Evolutionary conservation across 345 rosid species (phyloP).

Genomic region (Hypericum perforatum): DNA sequence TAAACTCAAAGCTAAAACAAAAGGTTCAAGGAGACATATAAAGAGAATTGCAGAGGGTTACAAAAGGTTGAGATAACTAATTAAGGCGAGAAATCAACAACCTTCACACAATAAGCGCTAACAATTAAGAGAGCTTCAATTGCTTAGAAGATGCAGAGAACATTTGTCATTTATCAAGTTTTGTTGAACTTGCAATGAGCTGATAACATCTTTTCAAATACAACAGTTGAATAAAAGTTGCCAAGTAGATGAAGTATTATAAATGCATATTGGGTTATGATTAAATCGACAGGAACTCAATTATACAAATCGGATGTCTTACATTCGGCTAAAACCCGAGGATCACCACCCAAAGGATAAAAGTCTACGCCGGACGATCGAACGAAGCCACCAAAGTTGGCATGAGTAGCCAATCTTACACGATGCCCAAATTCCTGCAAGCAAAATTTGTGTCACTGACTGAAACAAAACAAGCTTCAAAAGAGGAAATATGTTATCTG

Average conservation of each 20-base stretch:
- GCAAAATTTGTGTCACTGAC: slow-evolving; percentile 9
- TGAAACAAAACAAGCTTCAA: background rate
- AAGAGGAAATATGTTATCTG: background rate
- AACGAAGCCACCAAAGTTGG: slow-evolving; percentile 70
- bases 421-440: slow-evolving; percentile 89
- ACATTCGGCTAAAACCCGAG: slow-evolving; percentile 92
- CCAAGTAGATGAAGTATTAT: too few species aligned
- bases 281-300: background rate
- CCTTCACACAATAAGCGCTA: too few species aligned
- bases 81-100: too few species aligned
- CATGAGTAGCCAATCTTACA: slow-evolving; percentile 95
- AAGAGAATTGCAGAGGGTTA: too few species aligned
- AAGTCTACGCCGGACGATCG: slow-evolving; percentile 79
- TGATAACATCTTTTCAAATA: too few species aligned
- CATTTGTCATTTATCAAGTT: too few species aligned
- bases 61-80: too few species aligned
- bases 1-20: background rate
- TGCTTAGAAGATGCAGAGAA: too few species aligned
- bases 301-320: slow-evolving; percentile 28
- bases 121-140: too few species aligned
- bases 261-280: slow-evolving; percentile 1
- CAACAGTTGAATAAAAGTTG: too few species aligned
- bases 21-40: background rate
- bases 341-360: slow-evolving; percentile 95
- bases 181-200: too few species aligned